Evolutionary conservation across 768 basidiomycete species (phyloP).

Genomic region (Tremella mesenterica): DNA sequence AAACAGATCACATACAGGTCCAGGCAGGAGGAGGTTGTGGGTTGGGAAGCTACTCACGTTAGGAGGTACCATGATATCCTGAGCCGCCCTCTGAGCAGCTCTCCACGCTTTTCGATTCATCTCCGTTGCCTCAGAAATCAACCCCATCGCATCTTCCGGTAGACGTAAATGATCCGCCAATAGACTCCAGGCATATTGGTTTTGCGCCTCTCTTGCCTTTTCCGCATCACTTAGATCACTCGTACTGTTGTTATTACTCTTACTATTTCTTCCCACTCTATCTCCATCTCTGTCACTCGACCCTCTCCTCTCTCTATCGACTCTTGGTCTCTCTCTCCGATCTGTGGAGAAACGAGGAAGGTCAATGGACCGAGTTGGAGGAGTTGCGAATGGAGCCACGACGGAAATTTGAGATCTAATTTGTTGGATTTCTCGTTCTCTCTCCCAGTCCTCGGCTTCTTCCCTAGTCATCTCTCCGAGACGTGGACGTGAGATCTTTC

Average conservation of each 20-base stretch:
- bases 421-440: too few species aligned
- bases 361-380: background rate
- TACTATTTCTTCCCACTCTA: too few species aligned
- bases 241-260: background rate
- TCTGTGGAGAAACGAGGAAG: background rate
- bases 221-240: background rate
- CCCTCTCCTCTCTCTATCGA: background rate
- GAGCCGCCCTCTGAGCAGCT: background rate
- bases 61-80: background rate
- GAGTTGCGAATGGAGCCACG: background rate
- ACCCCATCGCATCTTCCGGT: background rate
- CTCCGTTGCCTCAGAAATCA: background rate
- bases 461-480: too few species aligned
- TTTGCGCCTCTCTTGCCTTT: background rate
- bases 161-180: slow-evolving; percentile 2
- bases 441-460: too few species aligned
- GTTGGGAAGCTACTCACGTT: background rate
- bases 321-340: background rate
- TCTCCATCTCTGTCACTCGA: background rate
- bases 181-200: slow-evolving; percentile 1
- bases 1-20: too few species aligned
- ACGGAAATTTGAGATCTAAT: too few species aligned
- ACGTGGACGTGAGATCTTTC: too few species aligned
- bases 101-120: background rate
- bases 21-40: too few species aligned